Evolutionary conservation across 2,329 filamentous ascomycete genomes (phyloP).

Genomic region (Chrysoporthe cubensis): DNA sequence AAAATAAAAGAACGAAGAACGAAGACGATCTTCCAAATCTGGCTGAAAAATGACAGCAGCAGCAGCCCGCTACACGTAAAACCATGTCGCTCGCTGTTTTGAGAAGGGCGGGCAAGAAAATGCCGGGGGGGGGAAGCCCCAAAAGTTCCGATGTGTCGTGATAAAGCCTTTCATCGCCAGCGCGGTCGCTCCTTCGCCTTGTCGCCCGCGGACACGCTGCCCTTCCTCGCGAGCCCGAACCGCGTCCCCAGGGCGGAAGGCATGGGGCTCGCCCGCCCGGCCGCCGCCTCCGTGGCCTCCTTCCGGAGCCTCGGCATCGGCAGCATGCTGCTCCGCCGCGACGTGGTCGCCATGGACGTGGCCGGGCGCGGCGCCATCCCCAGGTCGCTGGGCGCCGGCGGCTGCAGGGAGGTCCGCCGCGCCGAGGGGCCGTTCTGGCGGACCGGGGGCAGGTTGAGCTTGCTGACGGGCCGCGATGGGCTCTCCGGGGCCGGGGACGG

Average conservation of each 20-base stretch:
- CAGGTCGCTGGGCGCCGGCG: slow-evolving; percentile 42
- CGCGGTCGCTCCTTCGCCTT: slow-evolving; percentile 22
- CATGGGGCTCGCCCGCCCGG: slow-evolving; percentile 25
- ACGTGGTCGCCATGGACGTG: slow-evolving; percentile 57
- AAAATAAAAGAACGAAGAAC: neutral
- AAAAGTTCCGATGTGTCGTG: no score
- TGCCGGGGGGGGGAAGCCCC: no score
- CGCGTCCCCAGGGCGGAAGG: slow-evolving; percentile 13
- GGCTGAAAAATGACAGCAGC: neutral
- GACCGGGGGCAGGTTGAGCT: slow-evolving; percentile 57
- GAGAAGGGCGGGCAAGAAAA: neutral
- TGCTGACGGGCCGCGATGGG: slow-evolving; percentile 48
- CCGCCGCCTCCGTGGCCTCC: slow-evolving; percentile 15
- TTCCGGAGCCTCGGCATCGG: slow-evolving; percentile 47
- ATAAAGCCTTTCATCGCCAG: slow-evolving; percentile 13
- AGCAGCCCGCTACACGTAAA: neutral
- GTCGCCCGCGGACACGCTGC: slow-evolving; percentile 20
- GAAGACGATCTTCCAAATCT: neutral
- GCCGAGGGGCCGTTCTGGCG: slow-evolving; percentile 45
- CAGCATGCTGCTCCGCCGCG: slow-evolving; percentile 57
- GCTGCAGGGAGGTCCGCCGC: slow-evolving; percentile 44
- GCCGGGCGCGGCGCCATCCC: slow-evolving; percentile 50
- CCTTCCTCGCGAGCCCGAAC: slow-evolving; percentile 22
- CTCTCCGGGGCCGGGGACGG: slow-evolving; percentile 52
- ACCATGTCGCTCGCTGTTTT: neutral